Evolutionary conservation across 139 green algal species (phyloP).

Genomic region (Chlorella sp.): DNA sequence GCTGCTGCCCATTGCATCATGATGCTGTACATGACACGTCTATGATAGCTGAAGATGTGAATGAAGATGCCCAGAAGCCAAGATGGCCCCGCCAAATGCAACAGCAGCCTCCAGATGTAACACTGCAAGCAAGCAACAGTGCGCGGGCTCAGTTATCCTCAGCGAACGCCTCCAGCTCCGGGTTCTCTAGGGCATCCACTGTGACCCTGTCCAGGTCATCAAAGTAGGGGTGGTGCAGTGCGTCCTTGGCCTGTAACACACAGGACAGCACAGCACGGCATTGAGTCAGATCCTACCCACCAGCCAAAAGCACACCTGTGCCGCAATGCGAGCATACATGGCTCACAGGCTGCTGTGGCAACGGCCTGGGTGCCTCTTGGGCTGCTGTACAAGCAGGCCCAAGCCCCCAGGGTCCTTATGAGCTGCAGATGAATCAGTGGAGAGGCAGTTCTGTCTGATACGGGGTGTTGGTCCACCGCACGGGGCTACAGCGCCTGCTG

Average conservation of each 20-base stretch:
- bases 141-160: not conserved
- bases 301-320: no score
- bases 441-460: not conserved
- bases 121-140: not conserved
- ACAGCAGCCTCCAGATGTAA: not conserved
- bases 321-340: not conserved
- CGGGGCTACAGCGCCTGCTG: no score
- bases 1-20: no score
- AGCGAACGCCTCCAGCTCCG: constrained; percentile 15
- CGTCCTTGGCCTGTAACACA: constrained; percentile 82
- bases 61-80: no score
- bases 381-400: not conserved
- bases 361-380: not conserved
- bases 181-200: constrained; percentile 71
- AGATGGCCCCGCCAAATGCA: no score
- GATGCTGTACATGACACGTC: no score
- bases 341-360: not conserved
- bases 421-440: not conserved
- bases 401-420: not conserved
- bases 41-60: no score
- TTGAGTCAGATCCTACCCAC: no score
- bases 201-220: constrained; percentile 68
- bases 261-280: no score
- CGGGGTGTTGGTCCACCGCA: no score
- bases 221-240: constrained; percentile 94